phyloP scores from a whole-genome alignment of 441 rosid species.

The Daphne laureola region DNA sequence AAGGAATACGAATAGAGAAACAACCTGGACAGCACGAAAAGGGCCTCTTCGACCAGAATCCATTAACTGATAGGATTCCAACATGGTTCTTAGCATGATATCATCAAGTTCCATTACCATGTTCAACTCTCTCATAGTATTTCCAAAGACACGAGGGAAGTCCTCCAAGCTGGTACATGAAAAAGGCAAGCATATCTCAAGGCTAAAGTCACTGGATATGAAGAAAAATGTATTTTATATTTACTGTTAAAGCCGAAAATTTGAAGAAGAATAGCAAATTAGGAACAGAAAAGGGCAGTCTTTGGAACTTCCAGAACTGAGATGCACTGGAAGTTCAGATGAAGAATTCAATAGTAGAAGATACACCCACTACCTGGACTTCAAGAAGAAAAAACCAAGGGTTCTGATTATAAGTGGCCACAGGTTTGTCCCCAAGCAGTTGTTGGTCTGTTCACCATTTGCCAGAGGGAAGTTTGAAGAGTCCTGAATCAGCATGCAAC shows the following conservation, averaged over 20 bases:
- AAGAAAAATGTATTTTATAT: no score
- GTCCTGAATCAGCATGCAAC: conserved; percentile 9
- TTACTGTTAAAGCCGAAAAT: no score
- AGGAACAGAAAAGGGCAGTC: background rate
- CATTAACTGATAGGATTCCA: conserved; percentile 59
- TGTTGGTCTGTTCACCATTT: conserved; percentile 21
- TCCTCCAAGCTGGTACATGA: conserved; percentile 54
- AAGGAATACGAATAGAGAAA: conserved; percentile 56
- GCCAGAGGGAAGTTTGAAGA: conserved; percentile 15
- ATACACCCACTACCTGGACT: conserved; percentile 43
- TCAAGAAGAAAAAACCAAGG: conserved; percentile 61
- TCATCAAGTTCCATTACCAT: conserved; percentile 45
- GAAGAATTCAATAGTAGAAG: background rate
- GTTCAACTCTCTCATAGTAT: conserved; percentile 53
- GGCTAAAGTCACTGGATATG: background rate
- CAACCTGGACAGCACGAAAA: conserved; percentile 56
- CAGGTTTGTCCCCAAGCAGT: conserved; percentile 22
- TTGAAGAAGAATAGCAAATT: background rate
- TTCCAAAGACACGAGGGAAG: conserved; percentile 52
- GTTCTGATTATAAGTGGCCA: conserved; percentile 69
- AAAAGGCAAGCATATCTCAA: conserved; percentile 16
- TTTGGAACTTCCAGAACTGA: no score
- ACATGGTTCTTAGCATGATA: conserved; percentile 28
- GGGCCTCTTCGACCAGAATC: conserved; percentile 59
- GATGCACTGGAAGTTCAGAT: background rate